These are phyloP conservation scores for Celoporthe dispersa DNA, from an alignment of 2,329 filamentous ascomycete genomes.

Conservation along the genomic window DNA sequence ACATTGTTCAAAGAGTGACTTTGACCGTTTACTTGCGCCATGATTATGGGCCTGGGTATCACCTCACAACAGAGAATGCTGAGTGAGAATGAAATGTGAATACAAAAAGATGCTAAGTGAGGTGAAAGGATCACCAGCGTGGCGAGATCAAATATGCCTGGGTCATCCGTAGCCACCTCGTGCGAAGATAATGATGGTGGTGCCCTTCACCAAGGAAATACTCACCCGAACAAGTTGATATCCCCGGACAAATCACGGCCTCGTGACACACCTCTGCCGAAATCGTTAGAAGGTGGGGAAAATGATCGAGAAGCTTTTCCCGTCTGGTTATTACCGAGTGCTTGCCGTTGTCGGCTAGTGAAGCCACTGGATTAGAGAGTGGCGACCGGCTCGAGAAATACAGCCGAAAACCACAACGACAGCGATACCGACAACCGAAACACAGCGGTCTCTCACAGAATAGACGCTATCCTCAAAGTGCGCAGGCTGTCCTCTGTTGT, in stretches of 20 bases:
- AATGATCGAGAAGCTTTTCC: background rate
- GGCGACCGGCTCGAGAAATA: too few relatives aligned
- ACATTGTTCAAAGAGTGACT: background rate
- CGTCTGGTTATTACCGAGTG: constrained; percentile 1
- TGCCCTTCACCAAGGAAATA: too few relatives aligned
- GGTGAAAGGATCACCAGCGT: background rate
- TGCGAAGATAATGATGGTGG: too few relatives aligned
- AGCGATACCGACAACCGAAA: too few relatives aligned
- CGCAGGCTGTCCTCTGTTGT: too few relatives aligned
- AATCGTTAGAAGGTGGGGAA: background rate
- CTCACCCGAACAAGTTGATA: too few relatives aligned
- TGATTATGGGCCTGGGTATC: background rate
- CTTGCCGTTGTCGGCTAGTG: too few relatives aligned
- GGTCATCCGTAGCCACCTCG: background rate
- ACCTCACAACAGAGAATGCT: background rate
- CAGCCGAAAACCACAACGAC: background rate
- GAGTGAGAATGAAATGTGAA: too few relatives aligned
- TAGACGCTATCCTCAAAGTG: too few relatives aligned
- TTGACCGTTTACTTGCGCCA: background rate
- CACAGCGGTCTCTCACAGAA: too few relatives aligned
- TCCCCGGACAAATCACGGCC: too few relatives aligned
- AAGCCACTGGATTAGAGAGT: background rate
- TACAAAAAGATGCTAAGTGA: background rate
- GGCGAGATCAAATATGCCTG: background rate
- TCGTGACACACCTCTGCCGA: too few relatives aligned